phyloP scores from a whole-genome alignment of 1,139 yeast genomes.

The Blastobotrys elegans region DNA sequence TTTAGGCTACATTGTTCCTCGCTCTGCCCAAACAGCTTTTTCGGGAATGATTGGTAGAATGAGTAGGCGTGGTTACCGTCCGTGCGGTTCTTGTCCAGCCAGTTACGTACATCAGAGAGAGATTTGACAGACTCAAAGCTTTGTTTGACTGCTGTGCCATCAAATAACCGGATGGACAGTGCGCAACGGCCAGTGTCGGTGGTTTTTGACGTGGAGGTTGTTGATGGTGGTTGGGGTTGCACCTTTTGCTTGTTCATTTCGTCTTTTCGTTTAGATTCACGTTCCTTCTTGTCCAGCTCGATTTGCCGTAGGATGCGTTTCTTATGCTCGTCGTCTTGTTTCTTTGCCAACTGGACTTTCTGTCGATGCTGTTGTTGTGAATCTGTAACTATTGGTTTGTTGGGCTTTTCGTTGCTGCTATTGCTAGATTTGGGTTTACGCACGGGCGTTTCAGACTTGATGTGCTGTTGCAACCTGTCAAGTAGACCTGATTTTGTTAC shows the following conservation, averaged over 20 bases:
- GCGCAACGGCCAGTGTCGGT: conserved; percentile 33
- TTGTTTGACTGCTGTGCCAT: conserved; percentile 48
- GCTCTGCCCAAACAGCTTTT: conserved; percentile 42
- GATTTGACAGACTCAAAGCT: conserved; percentile 42
- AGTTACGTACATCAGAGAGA: conserved; percentile 51
- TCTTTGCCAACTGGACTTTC: conserved; percentile 38
- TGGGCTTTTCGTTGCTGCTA: background rate
- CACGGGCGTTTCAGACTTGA: background rate
- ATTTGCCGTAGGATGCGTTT: conserved; percentile 49
- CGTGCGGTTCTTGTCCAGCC: conserved; percentile 54
- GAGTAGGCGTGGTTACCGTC: conserved; percentile 46
- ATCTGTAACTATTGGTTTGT: background rate
- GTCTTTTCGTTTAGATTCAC: conserved; percentile 19
- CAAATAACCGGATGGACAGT: conserved; percentile 49
- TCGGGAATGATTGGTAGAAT: conserved; percentile 45
- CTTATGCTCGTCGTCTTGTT: conserved; percentile 46
- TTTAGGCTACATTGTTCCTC: conserved; percentile 50
- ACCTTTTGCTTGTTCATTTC: background rate
- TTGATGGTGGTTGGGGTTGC: background rate
- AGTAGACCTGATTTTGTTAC: no score
- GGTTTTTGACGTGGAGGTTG: conserved; percentile 7
- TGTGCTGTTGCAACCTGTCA: no score
- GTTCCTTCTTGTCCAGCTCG: conserved; percentile 49
- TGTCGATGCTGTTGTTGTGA: conserved; percentile 36
- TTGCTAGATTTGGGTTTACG: background rate